phyloP scores from a whole-genome alignment of 176 grass and related monocot species.

The sorghum (Sorghum bicolor) region DNA sequence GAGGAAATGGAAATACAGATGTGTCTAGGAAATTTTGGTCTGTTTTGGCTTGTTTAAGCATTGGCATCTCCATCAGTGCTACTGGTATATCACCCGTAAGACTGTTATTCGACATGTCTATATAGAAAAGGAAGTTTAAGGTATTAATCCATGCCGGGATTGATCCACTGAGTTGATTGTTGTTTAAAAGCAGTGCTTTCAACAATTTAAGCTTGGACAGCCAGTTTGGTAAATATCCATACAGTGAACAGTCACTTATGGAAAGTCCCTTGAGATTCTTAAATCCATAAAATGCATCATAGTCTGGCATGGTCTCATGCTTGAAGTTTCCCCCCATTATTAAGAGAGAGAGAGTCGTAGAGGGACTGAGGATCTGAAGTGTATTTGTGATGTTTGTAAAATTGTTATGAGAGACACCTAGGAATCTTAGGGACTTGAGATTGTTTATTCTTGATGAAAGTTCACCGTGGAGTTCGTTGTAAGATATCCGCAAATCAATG shows the following conservation, averaged over 20 bases:
- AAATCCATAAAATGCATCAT: conserved; percentile 13
- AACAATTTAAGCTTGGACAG: conserved; percentile 22
- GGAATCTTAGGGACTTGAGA: conserved; percentile 24
- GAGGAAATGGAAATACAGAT: too few relatives aligned
- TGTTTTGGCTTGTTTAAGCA: conserved; percentile 5
- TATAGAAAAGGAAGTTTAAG: conserved; percentile 13
- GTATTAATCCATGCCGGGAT: conserved; percentile 37
- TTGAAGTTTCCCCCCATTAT: conserved; percentile 1
- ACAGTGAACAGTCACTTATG: conserved; percentile 18
- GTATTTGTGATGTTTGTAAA: conserved; percentile 30
- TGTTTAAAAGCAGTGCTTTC: not conserved
- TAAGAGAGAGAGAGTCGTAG: not conserved
- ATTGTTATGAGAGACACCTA: conserved; percentile 24
- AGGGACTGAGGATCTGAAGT: conserved; percentile 26
- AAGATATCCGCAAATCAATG: conserved; percentile 21
- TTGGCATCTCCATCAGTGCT: conserved; percentile 28
- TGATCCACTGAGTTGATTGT: conserved; percentile 28
- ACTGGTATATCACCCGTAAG: conserved; percentile 36
- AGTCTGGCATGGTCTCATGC: conserved; percentile 16
- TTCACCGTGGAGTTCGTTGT: conserved; percentile 13
- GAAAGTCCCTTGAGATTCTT: conserved; percentile 25
- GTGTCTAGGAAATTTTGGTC: conserved; percentile 13
- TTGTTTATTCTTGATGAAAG: not conserved
- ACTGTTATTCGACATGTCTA: conserved; percentile 38
- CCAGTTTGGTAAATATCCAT: conserved; percentile 30